Conservation (phyloP, 2,329 filamentous ascomycete species). For the Helotiales sp. region DNA sequence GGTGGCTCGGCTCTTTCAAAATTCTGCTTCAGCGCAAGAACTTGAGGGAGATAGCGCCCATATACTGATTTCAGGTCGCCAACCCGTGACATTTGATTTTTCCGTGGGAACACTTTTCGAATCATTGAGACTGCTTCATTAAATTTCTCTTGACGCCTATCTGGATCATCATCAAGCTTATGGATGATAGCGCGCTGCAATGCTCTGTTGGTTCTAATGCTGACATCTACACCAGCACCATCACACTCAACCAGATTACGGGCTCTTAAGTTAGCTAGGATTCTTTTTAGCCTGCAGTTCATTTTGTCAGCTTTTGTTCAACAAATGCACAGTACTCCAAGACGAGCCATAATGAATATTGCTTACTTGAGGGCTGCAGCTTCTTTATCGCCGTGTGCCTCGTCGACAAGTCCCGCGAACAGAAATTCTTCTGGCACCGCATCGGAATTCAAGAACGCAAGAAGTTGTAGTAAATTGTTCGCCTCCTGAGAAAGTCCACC, state of each 20-base stretch:
- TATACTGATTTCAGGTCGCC: not conserved
- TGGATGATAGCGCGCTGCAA: not conserved
- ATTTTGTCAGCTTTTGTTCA: no score
- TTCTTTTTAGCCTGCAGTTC: no score
- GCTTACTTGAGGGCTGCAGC: no score
- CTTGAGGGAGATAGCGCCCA: not conserved
- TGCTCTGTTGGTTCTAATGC: not conserved
- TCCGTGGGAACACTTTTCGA: not conserved
- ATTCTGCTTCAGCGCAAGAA: not conserved
- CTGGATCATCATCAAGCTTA: not conserved
- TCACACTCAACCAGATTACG: not conserved
- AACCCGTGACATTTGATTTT: not conserved
- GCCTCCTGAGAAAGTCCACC: not conserved
- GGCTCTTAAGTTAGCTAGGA: not conserved
- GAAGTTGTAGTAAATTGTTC: not conserved
- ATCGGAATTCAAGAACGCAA: not conserved
- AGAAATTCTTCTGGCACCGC: not conserved
- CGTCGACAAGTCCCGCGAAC: no score
- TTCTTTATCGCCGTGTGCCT: no score
- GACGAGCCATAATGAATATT: no score
- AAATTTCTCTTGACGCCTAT: not conserved
- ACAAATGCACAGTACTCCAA: no score
- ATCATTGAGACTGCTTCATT: not conserved
- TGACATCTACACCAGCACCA: not conserved
- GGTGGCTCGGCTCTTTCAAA: not conserved